These are phyloP conservation scores for Cyclotella sp. DNA, from an alignment of 108 stramenopile species.

Conservation along the genomic window DNA sequence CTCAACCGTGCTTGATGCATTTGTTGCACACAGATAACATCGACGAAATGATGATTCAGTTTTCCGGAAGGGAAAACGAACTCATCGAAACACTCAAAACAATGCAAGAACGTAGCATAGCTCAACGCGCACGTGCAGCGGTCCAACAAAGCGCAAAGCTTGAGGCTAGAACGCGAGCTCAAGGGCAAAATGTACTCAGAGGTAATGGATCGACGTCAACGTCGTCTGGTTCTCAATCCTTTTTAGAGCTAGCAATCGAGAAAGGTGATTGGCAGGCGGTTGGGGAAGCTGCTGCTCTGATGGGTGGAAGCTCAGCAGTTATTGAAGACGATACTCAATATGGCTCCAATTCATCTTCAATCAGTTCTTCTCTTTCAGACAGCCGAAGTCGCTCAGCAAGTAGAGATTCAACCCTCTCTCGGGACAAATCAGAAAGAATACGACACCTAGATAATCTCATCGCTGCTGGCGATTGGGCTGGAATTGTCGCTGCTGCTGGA, in stretches of 20 bases:
- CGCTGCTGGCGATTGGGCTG: slow-evolving; percentile 80
- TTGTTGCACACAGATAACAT: slow-evolving; percentile 49
- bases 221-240: slow-evolving; percentile 26
- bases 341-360: not conserved
- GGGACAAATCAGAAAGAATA: slow-evolving; percentile 49
- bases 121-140: slow-evolving; percentile 61
- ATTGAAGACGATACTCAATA: slow-evolving; percentile 7
- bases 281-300: slow-evolving; percentile 73
- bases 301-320: slow-evolving; percentile 20
- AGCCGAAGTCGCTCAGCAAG: slow-evolving; percentile 12
- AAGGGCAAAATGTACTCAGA: not conserved
- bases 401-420: slow-evolving; percentile 9
- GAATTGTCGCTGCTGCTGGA: slow-evolving; percentile 75
- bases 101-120: slow-evolving; percentile 69
- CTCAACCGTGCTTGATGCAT: not conserved
- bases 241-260: slow-evolving; percentile 68
- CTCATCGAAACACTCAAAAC: slow-evolving; percentile 67
- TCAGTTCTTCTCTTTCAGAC: slow-evolving; percentile 10
- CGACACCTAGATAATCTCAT: slow-evolving; percentile 77
- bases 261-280: slow-evolving; percentile 91
- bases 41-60: slow-evolving; percentile 79
- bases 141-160: slow-evolving; percentile 57
- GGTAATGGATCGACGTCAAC: not conserved
- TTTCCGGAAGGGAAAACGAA: slow-evolving; percentile 64
- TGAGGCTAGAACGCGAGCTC: slow-evolving; percentile 37